These are phyloP conservation scores for Colletotrichum salicis DNA, from an alignment of 2,329 filamentous ascomycete species.

Conservation along the genomic window DNA sequence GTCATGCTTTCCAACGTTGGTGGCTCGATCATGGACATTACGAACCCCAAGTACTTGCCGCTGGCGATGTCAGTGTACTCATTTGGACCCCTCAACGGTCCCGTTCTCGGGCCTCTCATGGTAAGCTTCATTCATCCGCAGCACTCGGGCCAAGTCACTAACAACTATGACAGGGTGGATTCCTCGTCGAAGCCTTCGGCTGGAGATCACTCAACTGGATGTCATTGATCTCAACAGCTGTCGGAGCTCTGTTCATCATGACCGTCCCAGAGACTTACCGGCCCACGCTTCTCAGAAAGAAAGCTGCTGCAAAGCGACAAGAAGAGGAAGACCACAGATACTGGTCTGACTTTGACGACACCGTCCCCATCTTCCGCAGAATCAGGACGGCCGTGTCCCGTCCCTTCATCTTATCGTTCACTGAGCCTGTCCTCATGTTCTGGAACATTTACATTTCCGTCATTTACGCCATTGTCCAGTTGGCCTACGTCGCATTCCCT, in stretches of 20 bases:
- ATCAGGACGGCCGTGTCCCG: constrained; percentile 68
- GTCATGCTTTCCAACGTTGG: constrained; percentile 73
- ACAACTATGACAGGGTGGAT: constrained; percentile 53
- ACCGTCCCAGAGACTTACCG: constrained; percentile 65
- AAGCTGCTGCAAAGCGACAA: constrained; percentile 57
- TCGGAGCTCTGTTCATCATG: constrained; percentile 61
- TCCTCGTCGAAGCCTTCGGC: constrained; percentile 66
- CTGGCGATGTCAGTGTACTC: constrained; percentile 72
- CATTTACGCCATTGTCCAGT: constrained; percentile 72
- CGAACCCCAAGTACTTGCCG: constrained; percentile 68
- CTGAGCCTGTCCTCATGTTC: constrained; percentile 63
- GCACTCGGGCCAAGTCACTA: background rate
- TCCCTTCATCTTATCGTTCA: constrained; percentile 69
- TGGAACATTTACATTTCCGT: constrained; percentile 73
- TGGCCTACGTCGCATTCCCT: constrained; percentile 73
- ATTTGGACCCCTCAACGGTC: constrained; percentile 72
- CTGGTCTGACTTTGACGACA: constrained; percentile 70
- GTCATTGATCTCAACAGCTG: constrained; percentile 62
- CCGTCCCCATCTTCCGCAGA: constrained; percentile 60
- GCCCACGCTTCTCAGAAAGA: constrained; percentile 61
- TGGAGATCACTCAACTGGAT: constrained; percentile 74
- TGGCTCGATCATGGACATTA: constrained; percentile 70
- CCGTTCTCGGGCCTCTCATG: constrained; percentile 39
- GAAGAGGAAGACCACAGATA: constrained; percentile 62
- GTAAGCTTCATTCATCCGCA: constrained; percentile 39